These are phyloP conservation scores for Diplodia intermedia DNA, from an alignment of 2,329 filamentous ascomycete species.

Conservation along the genomic window DNA sequence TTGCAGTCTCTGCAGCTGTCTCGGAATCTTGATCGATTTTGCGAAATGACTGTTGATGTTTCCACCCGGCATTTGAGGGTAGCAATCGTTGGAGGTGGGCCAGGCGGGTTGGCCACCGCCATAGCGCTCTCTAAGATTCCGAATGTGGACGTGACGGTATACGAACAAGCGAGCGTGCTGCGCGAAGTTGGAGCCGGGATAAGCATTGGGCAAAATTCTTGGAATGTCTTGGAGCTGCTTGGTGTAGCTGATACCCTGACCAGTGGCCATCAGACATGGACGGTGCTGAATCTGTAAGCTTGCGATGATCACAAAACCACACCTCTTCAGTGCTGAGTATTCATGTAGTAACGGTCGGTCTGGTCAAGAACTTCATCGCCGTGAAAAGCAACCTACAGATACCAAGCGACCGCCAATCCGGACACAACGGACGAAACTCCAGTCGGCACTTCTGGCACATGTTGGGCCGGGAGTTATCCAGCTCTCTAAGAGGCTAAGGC, in stretches of 20 bases:
- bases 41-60: slow-evolving; percentile 33
- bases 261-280: slow-evolving; percentile 45
- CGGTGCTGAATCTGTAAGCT: slow-evolving; percentile 43
- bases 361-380: slow-evolving; percentile 41
- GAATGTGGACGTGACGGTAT: slow-evolving; percentile 46
- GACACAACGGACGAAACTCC: slow-evolving; percentile 48
- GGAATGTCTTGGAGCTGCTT: slow-evolving; percentile 57
- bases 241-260: slow-evolving; percentile 48
- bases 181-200: slow-evolving; percentile 40
- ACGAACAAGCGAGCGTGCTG: slow-evolving; percentile 46
- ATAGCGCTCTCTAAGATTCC: slow-evolving; percentile 35
- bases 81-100: slow-evolving; percentile 41
- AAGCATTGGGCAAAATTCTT: slow-evolving; percentile 41
- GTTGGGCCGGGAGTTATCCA: slow-evolving; percentile 55
- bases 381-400: slow-evolving; percentile 32
- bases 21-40: neutral
- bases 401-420: slow-evolving; percentile 31
- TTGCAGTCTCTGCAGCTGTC: too few species aligned
- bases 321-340: neutral
- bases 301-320: neutral
- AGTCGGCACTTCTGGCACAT: slow-evolving; percentile 57
- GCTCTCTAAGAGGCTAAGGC: slow-evolving; percentile 54
- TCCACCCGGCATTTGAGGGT: slow-evolving; percentile 34
- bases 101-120: slow-evolving; percentile 36
- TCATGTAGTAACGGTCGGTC: slow-evolving; percentile 43